Evolutionary conservation across 371 early-diverging fungal genomes (phyloP).

Genomic region (Mucor racemosus): DNA sequence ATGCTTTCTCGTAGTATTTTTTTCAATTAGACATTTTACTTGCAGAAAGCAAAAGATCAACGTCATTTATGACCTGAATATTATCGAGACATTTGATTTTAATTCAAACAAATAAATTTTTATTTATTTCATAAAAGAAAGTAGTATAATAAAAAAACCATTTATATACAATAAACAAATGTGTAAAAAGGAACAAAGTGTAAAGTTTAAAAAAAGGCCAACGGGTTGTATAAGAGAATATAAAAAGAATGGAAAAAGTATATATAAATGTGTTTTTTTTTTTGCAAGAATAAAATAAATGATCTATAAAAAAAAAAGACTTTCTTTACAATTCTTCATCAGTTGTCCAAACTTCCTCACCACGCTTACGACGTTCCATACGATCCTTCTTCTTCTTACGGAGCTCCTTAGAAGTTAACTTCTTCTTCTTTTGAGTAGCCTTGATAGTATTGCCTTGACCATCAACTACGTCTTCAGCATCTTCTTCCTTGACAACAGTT

Average conservation of each 20-base stretch:
- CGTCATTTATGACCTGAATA: too few relatives aligned
- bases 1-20: too few relatives aligned
- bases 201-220: neutral
- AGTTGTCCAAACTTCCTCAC: constrained; percentile 52
- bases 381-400: constrained; percentile 62
- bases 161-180: neutral
- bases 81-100: neutral
- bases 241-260: too few relatives aligned
- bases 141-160: neutral
- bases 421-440: constrained; percentile 52
- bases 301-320: neutral
- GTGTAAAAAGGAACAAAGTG: neutral
- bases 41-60: too few relatives aligned
- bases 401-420: constrained; percentile 52
- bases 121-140: neutral
- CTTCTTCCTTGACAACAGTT: constrained; percentile 43
- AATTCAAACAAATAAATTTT: constrained; percentile 1
- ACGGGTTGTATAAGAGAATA: too few relatives aligned
- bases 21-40: too few relatives aligned
- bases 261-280: neutral
- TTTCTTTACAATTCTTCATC: constrained; percentile 41
- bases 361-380: constrained; percentile 59
- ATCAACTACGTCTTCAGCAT: constrained; percentile 47
- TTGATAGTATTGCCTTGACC: constrained; percentile 55
- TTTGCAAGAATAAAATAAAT: constrained; percentile 6